Evolutionary conservation across 768 basidiomycete species (phyloP), one percentile per base, ranked within the genome.

Genomic region (Russula sp.): DNA sequence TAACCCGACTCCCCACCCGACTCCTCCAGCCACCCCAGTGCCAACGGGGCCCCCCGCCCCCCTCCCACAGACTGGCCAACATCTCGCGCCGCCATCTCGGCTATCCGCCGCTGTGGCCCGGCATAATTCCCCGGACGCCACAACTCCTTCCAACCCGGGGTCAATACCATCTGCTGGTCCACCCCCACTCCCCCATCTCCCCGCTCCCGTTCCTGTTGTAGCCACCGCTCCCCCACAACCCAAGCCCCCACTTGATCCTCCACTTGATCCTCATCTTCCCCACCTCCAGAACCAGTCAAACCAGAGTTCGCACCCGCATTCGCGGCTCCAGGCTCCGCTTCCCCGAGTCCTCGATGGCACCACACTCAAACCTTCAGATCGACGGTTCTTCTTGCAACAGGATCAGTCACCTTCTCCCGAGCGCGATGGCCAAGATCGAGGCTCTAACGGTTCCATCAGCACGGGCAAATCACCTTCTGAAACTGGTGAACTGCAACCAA

Each of bases 1-100:
- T 9, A 84, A 86, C 66, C 87, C 88, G 18, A 90, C 88, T 0
- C 88, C 88, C 3, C 86, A 85, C 65, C 87, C 85, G 1, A 91
- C 90, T 1, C 88, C 90, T 7, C 90, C 89, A 3, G 79, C 83
- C 1, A 88, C 87, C 1, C 88, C 87, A 56, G 69, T 70, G 29
- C 63, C 63, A 38, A 11, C 68, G 63, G 56, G 64, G 62, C 41
- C 66, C 38, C 46, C 71, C 60, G 55, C 73, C 69, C 39, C 70
- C 69, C 16, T 69, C 60, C 69, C 70, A 47, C 59, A 66, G 4
- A 68, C 69, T 58, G 72, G 69, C 54, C 69, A 68, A 64, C 75
- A 61, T 66, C 73, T 56, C 63, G 71, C 49, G 58, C 71, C 69
- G 8, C 73, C 68, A 20, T 56, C 65, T 49, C 71, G 67, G 42